A percentile compares a stretch with the other conserved stretches of the same genome.
These are phyloP conservation scores for Glonium stellatum DNA, from an alignment of 495 filamentous ascomycete genomes.

Conservation along the genomic window DNA sequence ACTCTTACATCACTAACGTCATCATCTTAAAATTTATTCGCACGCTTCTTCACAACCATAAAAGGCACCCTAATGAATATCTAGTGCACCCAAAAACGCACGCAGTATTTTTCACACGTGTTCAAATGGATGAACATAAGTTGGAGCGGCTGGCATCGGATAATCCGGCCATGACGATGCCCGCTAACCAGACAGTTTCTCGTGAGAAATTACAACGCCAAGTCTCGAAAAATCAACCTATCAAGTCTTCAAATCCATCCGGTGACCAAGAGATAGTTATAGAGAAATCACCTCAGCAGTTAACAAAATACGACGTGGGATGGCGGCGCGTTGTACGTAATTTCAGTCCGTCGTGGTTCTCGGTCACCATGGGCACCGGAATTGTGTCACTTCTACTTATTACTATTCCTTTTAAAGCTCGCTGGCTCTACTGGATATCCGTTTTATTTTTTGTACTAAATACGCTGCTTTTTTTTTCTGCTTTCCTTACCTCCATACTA, in stretches of 20 bases:
- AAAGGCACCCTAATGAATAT: too few species aligned
- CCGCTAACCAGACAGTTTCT: conserved; percentile 8
- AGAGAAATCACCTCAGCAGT: neutral
- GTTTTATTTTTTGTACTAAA: conserved; percentile 35
- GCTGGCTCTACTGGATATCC: conserved; percentile 34
- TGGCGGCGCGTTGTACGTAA: conserved; percentile 35
- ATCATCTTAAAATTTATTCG: too few species aligned
- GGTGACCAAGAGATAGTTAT: conserved; percentile 1
- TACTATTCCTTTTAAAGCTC: conserved; percentile 30
- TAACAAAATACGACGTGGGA: conserved; percentile 29
- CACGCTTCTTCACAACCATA: too few species aligned
- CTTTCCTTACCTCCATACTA: conserved; percentile 43
- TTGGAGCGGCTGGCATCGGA: conserved; percentile 15
- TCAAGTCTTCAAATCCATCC: conserved; percentile 7
- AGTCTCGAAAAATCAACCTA: conserved; percentile 4
- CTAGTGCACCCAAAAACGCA: too few species aligned
- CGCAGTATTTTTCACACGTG: too few species aligned
- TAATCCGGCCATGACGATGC: conserved; percentile 26
- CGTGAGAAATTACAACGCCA: neutral
- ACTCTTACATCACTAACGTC: too few species aligned
- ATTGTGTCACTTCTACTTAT: conserved; percentile 32
- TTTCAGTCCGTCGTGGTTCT: conserved; percentile 36
- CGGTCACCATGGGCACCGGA: conserved; percentile 37
- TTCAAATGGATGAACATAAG: conserved; percentile 11
- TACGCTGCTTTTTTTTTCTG: conserved; percentile 40